These are phyloP conservation scores for Aurantiochytrium sp. DNA, from an alignment of 108 stramenopile genomes.

Conservation along the genomic window DNA sequence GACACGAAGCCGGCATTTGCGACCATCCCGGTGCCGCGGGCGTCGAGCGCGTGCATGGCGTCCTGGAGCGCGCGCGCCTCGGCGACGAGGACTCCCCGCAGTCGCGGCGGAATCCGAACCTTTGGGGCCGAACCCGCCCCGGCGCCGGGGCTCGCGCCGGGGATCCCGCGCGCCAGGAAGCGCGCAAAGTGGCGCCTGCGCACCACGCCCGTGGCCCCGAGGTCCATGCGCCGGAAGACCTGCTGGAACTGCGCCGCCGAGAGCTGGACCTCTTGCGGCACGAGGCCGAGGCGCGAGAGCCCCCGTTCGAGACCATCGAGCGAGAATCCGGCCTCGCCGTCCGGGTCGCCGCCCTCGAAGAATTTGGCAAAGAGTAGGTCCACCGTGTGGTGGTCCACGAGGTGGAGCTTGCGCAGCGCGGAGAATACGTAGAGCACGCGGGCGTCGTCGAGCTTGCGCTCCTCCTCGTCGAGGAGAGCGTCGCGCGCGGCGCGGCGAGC, in stretches of 20 bases:
- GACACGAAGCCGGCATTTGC: not conserved
- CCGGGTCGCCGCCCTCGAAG: not conserved
- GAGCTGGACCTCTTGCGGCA: slow-evolving; percentile 27
- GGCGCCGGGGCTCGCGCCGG: not conserved
- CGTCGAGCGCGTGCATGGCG: not conserved
- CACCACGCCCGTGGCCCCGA: not conserved
- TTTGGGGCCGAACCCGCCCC: too few relatives aligned
- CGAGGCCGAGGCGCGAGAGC: not conserved
- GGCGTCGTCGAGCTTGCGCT: slow-evolving; percentile 3
- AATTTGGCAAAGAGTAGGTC: slow-evolving; percentile 12
- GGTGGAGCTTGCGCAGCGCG: not conserved
- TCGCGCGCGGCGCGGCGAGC: not conserved
- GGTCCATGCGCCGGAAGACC: not conserved
- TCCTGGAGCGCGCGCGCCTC: not conserved
- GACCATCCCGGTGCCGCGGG: not conserved
- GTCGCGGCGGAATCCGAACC: not conserved
- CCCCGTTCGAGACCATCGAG: not conserved
- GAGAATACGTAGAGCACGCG: slow-evolving; percentile 3
- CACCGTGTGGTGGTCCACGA: not conserved
- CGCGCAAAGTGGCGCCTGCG: not conserved
- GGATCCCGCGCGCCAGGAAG: not conserved
- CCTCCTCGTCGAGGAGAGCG: slow-evolving; percentile 13
- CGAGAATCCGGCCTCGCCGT: not conserved
- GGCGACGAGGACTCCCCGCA: not conserved
- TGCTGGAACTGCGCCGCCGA: not conserved